Base-by-base conservation (phyloP, 2,329 filamentous ascomycete genomes). In the Neofusicoccum kwambonambiense region DNA sequence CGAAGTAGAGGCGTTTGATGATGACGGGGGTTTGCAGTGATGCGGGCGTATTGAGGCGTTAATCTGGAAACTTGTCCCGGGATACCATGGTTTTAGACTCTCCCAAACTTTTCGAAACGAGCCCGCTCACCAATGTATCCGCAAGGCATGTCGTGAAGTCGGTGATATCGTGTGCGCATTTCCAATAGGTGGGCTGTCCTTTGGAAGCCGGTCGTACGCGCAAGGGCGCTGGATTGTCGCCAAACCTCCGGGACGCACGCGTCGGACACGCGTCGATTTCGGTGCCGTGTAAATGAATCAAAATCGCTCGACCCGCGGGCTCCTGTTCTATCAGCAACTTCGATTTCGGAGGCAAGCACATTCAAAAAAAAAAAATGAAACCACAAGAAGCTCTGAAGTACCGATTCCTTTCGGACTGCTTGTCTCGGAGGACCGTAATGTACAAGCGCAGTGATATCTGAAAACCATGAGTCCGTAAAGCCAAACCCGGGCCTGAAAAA, bases 1-100 rank as follows among this genome's bases (percentile, higher is more conserved):
- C 69, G 93, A 97, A 72, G 94, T 99, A 3, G 91, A 97, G 75
- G 89, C 87, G 2, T 84, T 97, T 73, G 95, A 96, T 73, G 92
- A 95, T 71, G 87, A 81, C 3, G 81, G 78, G 12, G 51, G 64
- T n/a, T 52, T 66, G 57, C 64, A 56, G 45, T 65, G 50, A 65
- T 34, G 3, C 6, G 8, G n/a, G 9, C 2, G 34, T 13, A 15
- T 31, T 19, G n/a, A 13, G 42, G 42, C 56, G 41, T 47, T 34
- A 37, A 47, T 60, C 17, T 41, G 61, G 61, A 49, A 19, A 35
- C 51, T 44, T 35, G 5, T 19, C 35, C n/a, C 12, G 37, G 63
- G 44, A 64, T 64, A 64, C 44, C 63, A 64, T 45, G 34, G 34
- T 27, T 50, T 41, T 60, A 60, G 56, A 60, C 42, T 19, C 31